Conservation (phyloP, 2,329 filamentous ascomycete species). For the Trichoderma arundinaceum region DNA sequence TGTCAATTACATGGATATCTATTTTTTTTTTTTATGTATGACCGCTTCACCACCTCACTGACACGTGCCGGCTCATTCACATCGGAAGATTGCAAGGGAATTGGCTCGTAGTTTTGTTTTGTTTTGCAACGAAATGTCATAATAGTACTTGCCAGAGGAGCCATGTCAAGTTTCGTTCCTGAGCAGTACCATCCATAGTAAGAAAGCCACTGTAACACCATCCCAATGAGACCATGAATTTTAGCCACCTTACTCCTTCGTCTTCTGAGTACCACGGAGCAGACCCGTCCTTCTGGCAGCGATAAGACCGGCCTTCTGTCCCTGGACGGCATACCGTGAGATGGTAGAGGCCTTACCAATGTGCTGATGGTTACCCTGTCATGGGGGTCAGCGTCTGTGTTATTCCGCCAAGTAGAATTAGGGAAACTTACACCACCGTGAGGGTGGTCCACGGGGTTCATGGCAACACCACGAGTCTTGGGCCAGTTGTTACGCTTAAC, state of each 20-base stretch:
- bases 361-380: conserved; percentile 98
- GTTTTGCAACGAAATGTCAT: conserved; percentile 55
- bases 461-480: conserved; percentile 99
- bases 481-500: conserved; percentile 99
- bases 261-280: conserved; percentile 99
- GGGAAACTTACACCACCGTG: conserved; percentile 78
- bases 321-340: conserved; percentile 94
- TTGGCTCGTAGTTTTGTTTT: conserved; percentile 39
- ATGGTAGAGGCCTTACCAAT: conserved; percentile 99
- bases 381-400: conserved; percentile 51
- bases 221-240: conserved; percentile 64
- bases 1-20: conserved; percentile 26
- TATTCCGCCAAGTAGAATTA: conserved; percentile 15
- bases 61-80: conserved; percentile 28
- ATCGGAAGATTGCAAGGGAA: conserved; percentile 19
- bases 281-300: conserved; percentile 99
- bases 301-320: conserved; percentile 99
- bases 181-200: conserved; percentile 60
- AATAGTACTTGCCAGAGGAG: conserved; percentile 56
- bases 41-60: conserved; percentile 13
- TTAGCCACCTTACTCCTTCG: conserved; percentile 79
- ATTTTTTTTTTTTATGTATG: conserved; percentile 16
- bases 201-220: conserved; percentile 68
- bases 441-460: conserved; percentile 99
- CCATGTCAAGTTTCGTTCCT: conserved; percentile 54